Percentiles rank a stretch among this genome's conserved stretches.
phyloP scores from a whole-genome alignment of 73 alveolate species.

The Effrenium voratum region DNA sequence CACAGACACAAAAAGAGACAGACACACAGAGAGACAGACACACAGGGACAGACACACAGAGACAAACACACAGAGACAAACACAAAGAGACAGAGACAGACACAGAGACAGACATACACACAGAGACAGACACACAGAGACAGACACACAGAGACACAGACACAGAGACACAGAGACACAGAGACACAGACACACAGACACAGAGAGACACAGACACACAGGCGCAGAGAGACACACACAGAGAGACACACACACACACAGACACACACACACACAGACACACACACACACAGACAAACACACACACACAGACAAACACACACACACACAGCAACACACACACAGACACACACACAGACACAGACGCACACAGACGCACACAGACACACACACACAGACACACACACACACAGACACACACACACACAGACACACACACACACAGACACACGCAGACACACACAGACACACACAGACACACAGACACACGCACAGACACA shows the following conservation, averaged over 20 bases:
- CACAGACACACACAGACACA: too few species aligned
- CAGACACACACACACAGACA: not conserved
- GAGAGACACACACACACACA: not conserved
- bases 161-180: not conserved
- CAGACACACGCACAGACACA: too few species aligned
- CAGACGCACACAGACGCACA: not conserved
- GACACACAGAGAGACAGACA: not conserved
- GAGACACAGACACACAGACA: not conserved
- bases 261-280: not conserved
- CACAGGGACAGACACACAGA: not conserved
- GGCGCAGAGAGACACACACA: not conserved
- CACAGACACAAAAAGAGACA: not conserved
- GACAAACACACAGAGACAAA: too few species aligned
- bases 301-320: not conserved
- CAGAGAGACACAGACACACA: not conserved
- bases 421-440: not conserved
- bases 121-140: not conserved
- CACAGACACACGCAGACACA: too few species aligned
- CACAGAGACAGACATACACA: too few species aligned
- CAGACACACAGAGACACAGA: not conserved
- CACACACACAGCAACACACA: not conserved
- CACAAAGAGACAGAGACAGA: too few species aligned
- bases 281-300: not conserved
- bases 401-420: not conserved
- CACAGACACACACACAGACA: not conserved